Conservation (phyloP, 2,329 filamentous ascomycete species). For the Colletotrichum sp. region DNA sequence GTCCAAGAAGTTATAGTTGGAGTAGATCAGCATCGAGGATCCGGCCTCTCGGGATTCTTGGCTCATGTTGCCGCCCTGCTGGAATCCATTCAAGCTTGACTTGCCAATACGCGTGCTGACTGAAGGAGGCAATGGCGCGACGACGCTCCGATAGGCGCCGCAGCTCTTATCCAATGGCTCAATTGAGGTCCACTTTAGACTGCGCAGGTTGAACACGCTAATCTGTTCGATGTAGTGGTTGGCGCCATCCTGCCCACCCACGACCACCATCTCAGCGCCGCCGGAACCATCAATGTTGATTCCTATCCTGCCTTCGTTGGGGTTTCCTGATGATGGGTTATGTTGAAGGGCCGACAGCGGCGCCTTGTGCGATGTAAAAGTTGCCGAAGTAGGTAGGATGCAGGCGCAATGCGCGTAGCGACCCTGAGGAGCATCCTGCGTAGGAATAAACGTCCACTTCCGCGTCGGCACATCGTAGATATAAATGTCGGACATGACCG, state of each 20-base stretch:
- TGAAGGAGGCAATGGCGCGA: slow-evolving; percentile 77
- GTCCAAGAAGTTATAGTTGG: slow-evolving; percentile 98
- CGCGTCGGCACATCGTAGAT: slow-evolving; percentile 86
- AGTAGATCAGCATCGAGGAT: slow-evolving; percentile 92
- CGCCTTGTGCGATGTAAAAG: slow-evolving; percentile 84
- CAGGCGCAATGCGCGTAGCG: slow-evolving; percentile 97
- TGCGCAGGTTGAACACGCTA: slow-evolving; percentile 95
- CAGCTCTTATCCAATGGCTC: slow-evolving; percentile 88
- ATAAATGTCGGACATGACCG: slow-evolving; percentile 98
- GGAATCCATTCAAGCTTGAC: slow-evolving; percentile 46
- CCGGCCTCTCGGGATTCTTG: slow-evolving; percentile 62
- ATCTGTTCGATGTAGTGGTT: slow-evolving; percentile 99
- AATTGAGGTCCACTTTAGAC: slow-evolving; percentile 93
- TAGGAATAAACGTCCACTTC: slow-evolving; percentile 84
- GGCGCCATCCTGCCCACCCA: slow-evolving; percentile 94
- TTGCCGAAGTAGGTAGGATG: slow-evolving; percentile 85
- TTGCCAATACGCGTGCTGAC: slow-evolving; percentile 71
- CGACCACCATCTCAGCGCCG: slow-evolving; percentile 95
- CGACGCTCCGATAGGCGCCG: slow-evolving; percentile 94
- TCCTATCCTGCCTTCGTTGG: slow-evolving; percentile 87
- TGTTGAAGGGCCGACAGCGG: slow-evolving; percentile 88
- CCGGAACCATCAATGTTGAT: slow-evolving; percentile 89
- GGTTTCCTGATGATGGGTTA: slow-evolving; percentile 81
- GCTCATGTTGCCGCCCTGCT: slow-evolving; percentile 53
- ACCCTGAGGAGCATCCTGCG: slow-evolving; percentile 85